Conservation (phyloP, 192 early-diverging fungal genomes). For the Fimicolochytrium jonesii region DNA sequence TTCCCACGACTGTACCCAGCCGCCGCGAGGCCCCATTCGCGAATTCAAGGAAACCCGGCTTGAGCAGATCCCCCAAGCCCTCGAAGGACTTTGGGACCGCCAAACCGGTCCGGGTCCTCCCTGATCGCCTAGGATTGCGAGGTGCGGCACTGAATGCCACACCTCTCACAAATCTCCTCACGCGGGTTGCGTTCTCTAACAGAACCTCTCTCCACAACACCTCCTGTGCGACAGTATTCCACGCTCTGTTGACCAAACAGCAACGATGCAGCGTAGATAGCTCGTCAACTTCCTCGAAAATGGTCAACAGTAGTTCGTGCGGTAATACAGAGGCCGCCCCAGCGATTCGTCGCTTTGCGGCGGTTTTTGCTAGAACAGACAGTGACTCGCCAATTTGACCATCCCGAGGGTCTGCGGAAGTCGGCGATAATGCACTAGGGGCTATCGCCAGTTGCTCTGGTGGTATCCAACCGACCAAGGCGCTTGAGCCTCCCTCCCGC, state of each 20-base stretch:
- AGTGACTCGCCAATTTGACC: too few relatives aligned
- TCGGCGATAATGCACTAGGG: too few relatives aligned
- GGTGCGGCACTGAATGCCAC: constrained; percentile 17
- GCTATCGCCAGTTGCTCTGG: too few relatives aligned
- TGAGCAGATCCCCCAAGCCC: constrained; percentile 12
- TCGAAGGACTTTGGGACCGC: constrained; percentile 1
- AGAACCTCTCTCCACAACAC: constrained; percentile 15
- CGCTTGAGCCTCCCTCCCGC: too few relatives aligned
- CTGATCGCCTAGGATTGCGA: background rate
- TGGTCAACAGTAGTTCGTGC: constrained; percentile 23
- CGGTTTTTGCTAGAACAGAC: too few relatives aligned
- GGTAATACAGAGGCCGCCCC: constrained; percentile 8
- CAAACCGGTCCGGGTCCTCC: background rate
- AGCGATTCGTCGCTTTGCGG: background rate
- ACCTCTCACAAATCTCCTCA: constrained; percentile 20
- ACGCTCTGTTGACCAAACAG: constrained; percentile 14
- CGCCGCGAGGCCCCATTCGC: constrained; percentile 14
- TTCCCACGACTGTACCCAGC: constrained; percentile 5
- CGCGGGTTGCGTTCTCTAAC: constrained; percentile 2
- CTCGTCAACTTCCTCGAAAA: constrained; percentile 16
- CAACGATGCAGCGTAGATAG: constrained; percentile 11
- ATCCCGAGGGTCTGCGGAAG: too few relatives aligned
- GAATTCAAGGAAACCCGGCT: constrained; percentile 19
- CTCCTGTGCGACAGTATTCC: constrained; percentile 16
- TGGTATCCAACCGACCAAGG: too few relatives aligned